Evolutionary conservation across 176 grass and related monocot genomes (phyloP).

Genomic region (Cymbopogon citratus): DNA sequence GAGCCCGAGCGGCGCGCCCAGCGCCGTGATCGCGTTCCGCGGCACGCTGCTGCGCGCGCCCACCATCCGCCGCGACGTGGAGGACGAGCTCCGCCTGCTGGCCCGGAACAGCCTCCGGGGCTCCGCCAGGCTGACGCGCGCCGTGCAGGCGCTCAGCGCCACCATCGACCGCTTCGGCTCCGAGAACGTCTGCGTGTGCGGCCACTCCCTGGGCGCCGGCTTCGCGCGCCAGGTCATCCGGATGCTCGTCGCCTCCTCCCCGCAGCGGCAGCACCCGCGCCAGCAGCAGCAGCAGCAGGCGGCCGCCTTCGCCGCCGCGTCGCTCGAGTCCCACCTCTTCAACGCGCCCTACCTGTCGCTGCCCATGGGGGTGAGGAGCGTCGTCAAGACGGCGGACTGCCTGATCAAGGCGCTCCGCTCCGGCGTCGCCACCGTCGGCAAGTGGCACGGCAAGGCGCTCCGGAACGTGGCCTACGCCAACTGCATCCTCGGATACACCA

Average conservation of each 20-base stretch:
- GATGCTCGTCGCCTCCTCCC: conserved; percentile 29
- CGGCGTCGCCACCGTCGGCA: conserved; percentile 44
- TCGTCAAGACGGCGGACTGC: conserved; percentile 59
- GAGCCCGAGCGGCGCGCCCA: conserved; percentile 51
- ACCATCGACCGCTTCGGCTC: conserved; percentile 54
- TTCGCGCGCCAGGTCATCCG: conserved; percentile 69
- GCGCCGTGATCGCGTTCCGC: conserved; percentile 67
- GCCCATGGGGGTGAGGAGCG: conserved; percentile 37
- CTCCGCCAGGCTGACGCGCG: conserved; percentile 56
- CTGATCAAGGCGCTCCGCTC: conserved; percentile 49
- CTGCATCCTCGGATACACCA: conserved; percentile 54
- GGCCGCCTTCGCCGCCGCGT: conserved; percentile 8
- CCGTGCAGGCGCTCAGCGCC: conserved; percentile 41
- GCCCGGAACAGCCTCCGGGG: conserved; percentile 68
- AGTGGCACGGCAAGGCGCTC: conserved; percentile 54
- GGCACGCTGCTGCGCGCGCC: conserved; percentile 67
- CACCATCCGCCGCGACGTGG: conserved; percentile 68
- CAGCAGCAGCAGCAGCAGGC: background rate
- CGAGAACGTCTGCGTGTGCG: conserved; percentile 67
- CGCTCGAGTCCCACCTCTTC: conserved; percentile 83
- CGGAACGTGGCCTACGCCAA: conserved; percentile 53
- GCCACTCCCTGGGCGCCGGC: conserved; percentile 81
- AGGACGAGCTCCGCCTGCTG: conserved; percentile 76
- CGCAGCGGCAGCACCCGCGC: background rate
- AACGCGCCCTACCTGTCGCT: conserved; percentile 90